A percentile compares a stretch with the other conserved stretches of the same genome.
These are phyloP conservation scores for Pseudogymnoascus sp. DNA, from an alignment of 2,329 filamentous ascomycete genomes.

Conservation along the genomic window DNA sequence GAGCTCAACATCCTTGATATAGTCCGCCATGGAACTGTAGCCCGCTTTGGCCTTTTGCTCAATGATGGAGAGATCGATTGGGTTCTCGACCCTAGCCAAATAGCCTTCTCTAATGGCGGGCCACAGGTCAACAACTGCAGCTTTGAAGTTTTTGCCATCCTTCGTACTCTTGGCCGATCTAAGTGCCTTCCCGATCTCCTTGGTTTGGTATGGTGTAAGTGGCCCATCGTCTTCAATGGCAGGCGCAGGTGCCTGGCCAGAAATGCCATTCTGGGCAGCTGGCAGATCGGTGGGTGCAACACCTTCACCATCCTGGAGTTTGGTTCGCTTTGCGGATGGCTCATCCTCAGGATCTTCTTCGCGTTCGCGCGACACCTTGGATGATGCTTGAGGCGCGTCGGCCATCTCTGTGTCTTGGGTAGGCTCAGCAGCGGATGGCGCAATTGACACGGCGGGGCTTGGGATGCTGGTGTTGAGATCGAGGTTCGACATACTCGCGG, in stretches of 20 bases:
- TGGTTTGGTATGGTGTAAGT: constrained; percentile 53
- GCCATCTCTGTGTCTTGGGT: constrained; percentile 27
- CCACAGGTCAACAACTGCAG: constrained; percentile 69
- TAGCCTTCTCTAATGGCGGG: constrained; percentile 70
- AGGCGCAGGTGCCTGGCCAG: background rate
- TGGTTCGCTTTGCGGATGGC: constrained; percentile 73
- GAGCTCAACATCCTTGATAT: constrained; percentile 66
- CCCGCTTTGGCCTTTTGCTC: constrained; percentile 62
- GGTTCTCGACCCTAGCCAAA: constrained; percentile 59
- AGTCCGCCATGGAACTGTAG: constrained; percentile 64
- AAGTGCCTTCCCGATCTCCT: constrained; percentile 57
- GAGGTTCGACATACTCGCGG: constrained; percentile 11
- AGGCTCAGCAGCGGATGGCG: background rate
- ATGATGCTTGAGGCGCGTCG: constrained; percentile 27
- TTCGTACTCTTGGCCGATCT: constrained; percentile 81
- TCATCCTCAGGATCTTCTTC: constrained; percentile 64
- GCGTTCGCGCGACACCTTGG: constrained; percentile 65
- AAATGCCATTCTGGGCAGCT: constrained; percentile 23
- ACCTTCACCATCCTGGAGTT: constrained; percentile 50
- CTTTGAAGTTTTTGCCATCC: constrained; percentile 65
- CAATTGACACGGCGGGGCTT: background rate
- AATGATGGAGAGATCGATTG: constrained; percentile 79
- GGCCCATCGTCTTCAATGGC: constrained; percentile 9
- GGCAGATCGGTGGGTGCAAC: constrained; percentile 22
- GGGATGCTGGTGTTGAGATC: constrained; percentile 10